Base-by-base conservation (phyloP, 1,284 basidiomycete genomes). In the Naganishia sp. region DNA sequence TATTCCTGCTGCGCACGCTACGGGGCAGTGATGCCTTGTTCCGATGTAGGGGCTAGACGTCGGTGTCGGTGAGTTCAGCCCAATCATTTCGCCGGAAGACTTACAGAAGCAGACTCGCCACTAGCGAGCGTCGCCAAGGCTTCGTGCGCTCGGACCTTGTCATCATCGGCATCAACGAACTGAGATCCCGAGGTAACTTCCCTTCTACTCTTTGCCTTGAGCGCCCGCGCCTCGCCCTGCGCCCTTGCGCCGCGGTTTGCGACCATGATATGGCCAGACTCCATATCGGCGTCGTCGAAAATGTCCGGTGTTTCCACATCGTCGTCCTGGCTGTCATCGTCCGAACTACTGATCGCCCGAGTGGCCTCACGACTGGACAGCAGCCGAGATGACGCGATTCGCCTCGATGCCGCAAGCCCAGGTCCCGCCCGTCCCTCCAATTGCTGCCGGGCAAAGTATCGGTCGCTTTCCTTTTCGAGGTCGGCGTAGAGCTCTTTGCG, bases 141-240 rank as follows among this genome's bases (percentile, higher is more conserved):
- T 23, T 61, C 88, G 75, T 93, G 90, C 71, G 88, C 87, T 70
- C 89, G 85, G 5, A 90, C 90, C 68, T 87, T 83, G n/a, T 87
- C 89, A 67, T 94, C 92, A 70, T 93, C 90, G 6, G 92, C 92
- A 75, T 94, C 92, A 85, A 90, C 87, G 73, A 94, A 94, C 73
- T 94, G 92, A 6, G 90, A 92, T 0, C 78, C 84, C 3, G 85
- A 83, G 11, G 73, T 50, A 32, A 61, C 35, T 39, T 61, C 47
- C 49, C 42, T 61, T 42, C 58, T 61, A 13, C 35, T 49, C 32
- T 49, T 50, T n/a, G 17, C 41, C 47, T 51, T 61, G 4, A 61
- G 21, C n/a, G 47, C 58, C 6, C 35, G 58, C 32, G 49, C 41
- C 21, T 61, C 47, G 15, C 58, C 58, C 13, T 51, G 58, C 17